Conservation (phyloP, 176 grass and related monocot genomes). For the Poa annua region DNA sequence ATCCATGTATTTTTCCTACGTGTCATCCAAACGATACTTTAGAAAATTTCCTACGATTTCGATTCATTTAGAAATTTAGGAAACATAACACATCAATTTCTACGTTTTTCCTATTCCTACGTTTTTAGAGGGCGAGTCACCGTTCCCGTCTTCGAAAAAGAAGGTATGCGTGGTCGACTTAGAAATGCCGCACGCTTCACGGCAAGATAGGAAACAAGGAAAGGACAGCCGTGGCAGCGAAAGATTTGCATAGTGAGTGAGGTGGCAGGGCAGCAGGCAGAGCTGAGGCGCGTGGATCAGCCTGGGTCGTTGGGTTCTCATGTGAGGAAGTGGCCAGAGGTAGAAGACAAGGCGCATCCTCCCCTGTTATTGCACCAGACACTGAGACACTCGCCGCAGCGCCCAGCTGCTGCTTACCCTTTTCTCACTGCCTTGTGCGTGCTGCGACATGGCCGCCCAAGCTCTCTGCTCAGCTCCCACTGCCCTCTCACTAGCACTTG, state of each 20-base stretch:
- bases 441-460: slow-evolving; percentile 1
- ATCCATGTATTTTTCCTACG: no score
- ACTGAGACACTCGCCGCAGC: slow-evolving; percentile 21
- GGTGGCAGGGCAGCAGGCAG: not conserved
- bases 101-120: no score
- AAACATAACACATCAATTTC: no score
- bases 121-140: no score
- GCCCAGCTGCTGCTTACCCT: not conserved
- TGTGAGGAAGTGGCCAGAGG: slow-evolving; percentile 33
- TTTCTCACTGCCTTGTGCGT: slow-evolving; percentile 14
- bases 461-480: not conserved
- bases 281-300: slow-evolving; percentile 18
- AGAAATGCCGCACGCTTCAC: not conserved
- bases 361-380: slow-evolving; percentile 28
- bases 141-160: no score
- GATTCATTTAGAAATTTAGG: no score
- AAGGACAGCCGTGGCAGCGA: slow-evolving; percentile 31
- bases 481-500: slow-evolving; percentile 30
- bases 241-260: slow-evolving; percentile 34
- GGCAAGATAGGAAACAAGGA: slow-evolving; percentile 30
- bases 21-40: no score
- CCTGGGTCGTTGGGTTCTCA: slow-evolving; percentile 23
- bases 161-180: not conserved
- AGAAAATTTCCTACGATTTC: no score
- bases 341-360: slow-evolving; percentile 18